Base-by-base conservation (phyloP, 2,329 filamentous ascomycete species). In the Diaporthe eres region DNA sequence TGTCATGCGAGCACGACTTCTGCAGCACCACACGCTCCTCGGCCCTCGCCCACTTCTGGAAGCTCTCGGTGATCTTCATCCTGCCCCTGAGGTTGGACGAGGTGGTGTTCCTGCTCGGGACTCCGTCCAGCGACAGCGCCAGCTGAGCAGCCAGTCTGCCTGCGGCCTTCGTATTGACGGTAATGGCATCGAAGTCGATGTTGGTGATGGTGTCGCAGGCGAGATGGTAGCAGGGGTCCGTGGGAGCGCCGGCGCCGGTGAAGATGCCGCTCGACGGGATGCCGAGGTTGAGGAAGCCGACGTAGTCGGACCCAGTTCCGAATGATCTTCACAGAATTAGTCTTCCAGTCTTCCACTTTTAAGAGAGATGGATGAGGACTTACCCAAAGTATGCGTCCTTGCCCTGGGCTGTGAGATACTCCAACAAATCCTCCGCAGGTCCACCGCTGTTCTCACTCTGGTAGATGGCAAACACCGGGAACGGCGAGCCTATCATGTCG, bases 221-320 rank as follows among this genome's bases (percentile, higher is more conserved):
- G 39, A 84, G 80, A 74, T 84, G 80, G 78, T 82, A 81, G 77
- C 81, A 77, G n/a, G 79, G 71, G 77, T 82, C 72, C 57, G 67
- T 76, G 2, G 78, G 78, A 28, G 65, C 65, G 22, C 65, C 51
- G 1, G 89, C 90, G 4, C 91, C 91, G 4, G 91, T 92, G 79
- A 90, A 90, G 28, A 93, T 84, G 12, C 90, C 90, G n/a, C 84
- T 90, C 55, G 82, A 87, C 25, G 85, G 89, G 79, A 91, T 92
- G 51, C 89, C 88, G 37, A 87, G 84, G 53, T 89, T 84, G 47
- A 90, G 84, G 85, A 93, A 93, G 1, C 89, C 87, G 17, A 88
- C 89, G 77, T 93, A 92, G 80, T 93, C 91, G 10, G 87, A 90
- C 65, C 91, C 88, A 4, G 89, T 90, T 49, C 88, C 86, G 76